Percentiles rank a stretch among this genome's conserved stretches.
These are phyloP conservation scores for Kalanchoe fedtschenkoi DNA, from an alignment of 164 flowering plant genomes.

Conservation along the genomic window DNA sequence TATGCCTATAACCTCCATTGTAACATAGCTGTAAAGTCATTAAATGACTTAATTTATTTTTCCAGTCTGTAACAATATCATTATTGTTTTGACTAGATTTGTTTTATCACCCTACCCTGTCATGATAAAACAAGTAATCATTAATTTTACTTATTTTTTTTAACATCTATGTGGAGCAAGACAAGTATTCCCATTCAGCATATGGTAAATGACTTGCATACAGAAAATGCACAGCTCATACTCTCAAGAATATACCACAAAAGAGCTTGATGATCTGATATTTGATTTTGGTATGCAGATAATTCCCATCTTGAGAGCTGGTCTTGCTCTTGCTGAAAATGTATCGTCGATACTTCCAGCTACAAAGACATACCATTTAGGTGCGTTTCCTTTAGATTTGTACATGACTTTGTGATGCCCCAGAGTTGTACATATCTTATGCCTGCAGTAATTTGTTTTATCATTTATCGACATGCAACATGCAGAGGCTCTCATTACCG, in stretches of 20 bases:
- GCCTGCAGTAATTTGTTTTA: neutral
- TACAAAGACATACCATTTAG: slow-evolving; percentile 79
- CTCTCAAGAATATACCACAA: no score
- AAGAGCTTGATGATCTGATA: no score
- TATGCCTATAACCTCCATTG: neutral
- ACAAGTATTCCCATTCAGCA: no score
- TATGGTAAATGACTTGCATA: no score
- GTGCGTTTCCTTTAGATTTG: slow-evolving; percentile 24
- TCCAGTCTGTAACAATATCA: no score
- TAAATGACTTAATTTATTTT: no score
- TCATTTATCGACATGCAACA: no score
- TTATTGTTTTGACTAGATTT: neutral
- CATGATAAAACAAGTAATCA: no score
- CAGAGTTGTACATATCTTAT: neutral
- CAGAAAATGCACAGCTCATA: no score
- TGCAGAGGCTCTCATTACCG: neutral
- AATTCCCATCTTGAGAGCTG: slow-evolving; percentile 94
- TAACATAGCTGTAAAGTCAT: no score
- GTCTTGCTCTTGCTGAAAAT: slow-evolving; percentile 88
- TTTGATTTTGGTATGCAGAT: slow-evolving; percentile 37
- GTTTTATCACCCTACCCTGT: neutral
- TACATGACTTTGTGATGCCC: neutral
- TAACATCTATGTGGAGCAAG: no score
- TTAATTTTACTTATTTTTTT: no score
- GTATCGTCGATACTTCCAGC: slow-evolving; percentile 88